Base-by-base conservation (phyloP, 805 yeast species). In the Candida fluviatilis region DNA sequence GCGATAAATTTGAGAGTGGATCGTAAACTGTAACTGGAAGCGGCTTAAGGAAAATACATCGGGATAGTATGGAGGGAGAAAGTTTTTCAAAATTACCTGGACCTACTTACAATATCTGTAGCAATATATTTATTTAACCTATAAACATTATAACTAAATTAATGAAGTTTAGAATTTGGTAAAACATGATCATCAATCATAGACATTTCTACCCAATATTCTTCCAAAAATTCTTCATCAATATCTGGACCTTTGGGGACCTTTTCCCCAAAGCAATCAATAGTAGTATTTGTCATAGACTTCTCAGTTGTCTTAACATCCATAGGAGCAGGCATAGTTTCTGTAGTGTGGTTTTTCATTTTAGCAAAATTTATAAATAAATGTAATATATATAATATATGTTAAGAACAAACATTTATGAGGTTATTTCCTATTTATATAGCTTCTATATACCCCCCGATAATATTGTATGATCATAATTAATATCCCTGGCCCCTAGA, bases 141-240 rank as follows among this genome's bases (percentile, higher is more conserved):
- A n/a, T n/a, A n/a, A n/a, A n/a, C n/a, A n/a, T n/a, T n/a, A n/a
- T n/a, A n/a, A n/a, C n/a, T n/a, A n/a, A n/a, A n/a, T 26, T 18
- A 33, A n/a, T 33, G 35, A 33, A 33, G 35, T 16, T 33, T 33
- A 4, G 35, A 33, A 17, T 33, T 33, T 4, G 35, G 35, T 14
- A 33, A 23, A 13, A 33, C 35, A 16, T 33, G 35, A 21, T 33
- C 35, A 15, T 33, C 35, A 33, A 33, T 24, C 35, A 33, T 33
- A 6, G 35, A 33, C 35, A 33, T 33, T 23, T 33, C 35, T 12
- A 33, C 29, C 35, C 35, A 33, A 16, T 33, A 33, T n/a, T 33
- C 35, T 23, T 33, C 35, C 13, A 33, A 33, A 23, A 33, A 33
- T 21, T 33, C 35, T 23, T 33, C 35, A 14, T 33, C 35, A 23